Conservation (phyloP, 2,329 filamentous ascomycete species). For the Bretziella fagacearum region DNA sequence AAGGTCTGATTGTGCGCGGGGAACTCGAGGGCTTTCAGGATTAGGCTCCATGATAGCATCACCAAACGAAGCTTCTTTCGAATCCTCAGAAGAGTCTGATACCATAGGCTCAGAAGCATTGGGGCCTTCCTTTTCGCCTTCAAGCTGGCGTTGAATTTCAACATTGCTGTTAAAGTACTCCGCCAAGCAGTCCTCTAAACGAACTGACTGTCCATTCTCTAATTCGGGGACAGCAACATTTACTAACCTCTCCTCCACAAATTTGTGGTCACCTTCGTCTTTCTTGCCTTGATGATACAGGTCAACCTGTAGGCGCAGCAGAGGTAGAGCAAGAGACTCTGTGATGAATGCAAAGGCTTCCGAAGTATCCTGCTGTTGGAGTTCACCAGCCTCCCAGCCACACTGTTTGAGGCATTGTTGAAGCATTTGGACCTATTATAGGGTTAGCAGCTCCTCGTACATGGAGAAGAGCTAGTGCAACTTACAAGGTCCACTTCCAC, state of each 20-base stretch:
- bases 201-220: constrained; percentile 51
- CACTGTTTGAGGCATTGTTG: constrained; percentile 70
- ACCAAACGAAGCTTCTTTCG: too few species aligned
- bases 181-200: constrained; percentile 79
- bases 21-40: background rate
- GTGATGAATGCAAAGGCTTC: constrained; percentile 94
- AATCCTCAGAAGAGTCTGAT: too few species aligned
- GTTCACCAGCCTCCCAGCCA: constrained; percentile 61
- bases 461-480: constrained; percentile 1
- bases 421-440: constrained; percentile 53
- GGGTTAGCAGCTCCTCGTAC: background rate
- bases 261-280: constrained; percentile 78
- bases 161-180: constrained; percentile 90
- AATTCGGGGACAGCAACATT: constrained; percentile 80
- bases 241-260: constrained; percentile 76
- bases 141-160: constrained; percentile 42
- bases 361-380: constrained; percentile 87
- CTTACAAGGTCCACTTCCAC: constrained; percentile 71
- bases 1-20: background rate
- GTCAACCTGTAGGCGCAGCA: constrained; percentile 84
- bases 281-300: constrained; percentile 83
- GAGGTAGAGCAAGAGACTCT: constrained; percentile 68
- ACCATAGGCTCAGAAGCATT: background rate
- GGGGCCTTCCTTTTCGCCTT: constrained; percentile 3
- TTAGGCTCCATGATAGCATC: too few species aligned